Percentiles rank a stretch among this genome's conserved stretches.
phyloP scores from a whole-genome alignment of 257 asterid species.

The Solanum megistacrolobum region DNA sequence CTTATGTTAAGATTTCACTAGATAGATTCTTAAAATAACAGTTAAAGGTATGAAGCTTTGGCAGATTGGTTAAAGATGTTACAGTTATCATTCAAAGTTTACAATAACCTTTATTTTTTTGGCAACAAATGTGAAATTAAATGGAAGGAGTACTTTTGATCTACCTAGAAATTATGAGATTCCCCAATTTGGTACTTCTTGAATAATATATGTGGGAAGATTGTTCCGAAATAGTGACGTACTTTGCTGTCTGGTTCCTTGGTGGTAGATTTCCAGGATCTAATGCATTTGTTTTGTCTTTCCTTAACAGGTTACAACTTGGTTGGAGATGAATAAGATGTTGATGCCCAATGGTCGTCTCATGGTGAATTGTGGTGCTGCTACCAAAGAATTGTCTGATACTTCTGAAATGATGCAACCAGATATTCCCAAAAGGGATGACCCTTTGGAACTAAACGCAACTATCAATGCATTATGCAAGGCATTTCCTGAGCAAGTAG shows the following conservation, averaged over 20 bases:
- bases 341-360: conserved; percentile 73
- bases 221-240: background rate
- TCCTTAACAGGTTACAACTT: conserved; percentile 41
- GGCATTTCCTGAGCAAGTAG: conserved; percentile 70
- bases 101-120: background rate
- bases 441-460: conserved; percentile 30
- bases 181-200: background rate
- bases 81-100: background rate
- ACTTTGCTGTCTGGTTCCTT: background rate
- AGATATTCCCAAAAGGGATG: background rate
- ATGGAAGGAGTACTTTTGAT: background rate
- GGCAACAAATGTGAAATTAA: background rate
- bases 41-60: background rate
- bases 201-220: background rate
- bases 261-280: background rate
- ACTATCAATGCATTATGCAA: conserved; percentile 49
- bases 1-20: background rate
- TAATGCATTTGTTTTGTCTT: background rate
- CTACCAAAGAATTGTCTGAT: conserved; percentile 12
- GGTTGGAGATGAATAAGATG: conserved; percentile 41
- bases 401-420: background rate
- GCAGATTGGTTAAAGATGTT: background rate
- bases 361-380: conserved; percentile 80
- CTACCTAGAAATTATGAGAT: background rate
- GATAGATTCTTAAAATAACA: background rate